Evolutionary conservation across 106 monocot genomes (phyloP).

Genomic region (Dioscorea dumetorum): DNA sequence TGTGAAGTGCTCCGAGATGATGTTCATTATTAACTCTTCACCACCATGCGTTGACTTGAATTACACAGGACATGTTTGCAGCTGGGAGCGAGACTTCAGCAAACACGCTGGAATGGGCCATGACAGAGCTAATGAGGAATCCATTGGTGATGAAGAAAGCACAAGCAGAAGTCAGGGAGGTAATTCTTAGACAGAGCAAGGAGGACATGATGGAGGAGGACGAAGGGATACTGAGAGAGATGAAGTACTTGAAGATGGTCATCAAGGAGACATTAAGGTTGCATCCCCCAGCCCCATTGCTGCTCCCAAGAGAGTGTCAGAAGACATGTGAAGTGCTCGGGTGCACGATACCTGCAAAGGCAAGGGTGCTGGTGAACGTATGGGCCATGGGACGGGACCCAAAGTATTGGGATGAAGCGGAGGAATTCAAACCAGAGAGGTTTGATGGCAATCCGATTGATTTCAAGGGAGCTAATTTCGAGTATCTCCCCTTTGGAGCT

Average conservation of each 20-base stretch:
- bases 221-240: background rate
- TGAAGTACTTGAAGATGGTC: slow-evolving; percentile 9
- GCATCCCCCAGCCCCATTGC: slow-evolving; percentile 4
- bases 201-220: background rate
- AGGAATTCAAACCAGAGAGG: slow-evolving; percentile 15
- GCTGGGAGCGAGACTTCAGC: slow-evolving; percentile 10
- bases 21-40: background rate
- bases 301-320: background rate
- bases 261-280: slow-evolving; percentile 12
- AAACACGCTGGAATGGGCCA: slow-evolving; percentile 1
- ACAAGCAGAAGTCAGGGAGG: slow-evolving; percentile 3
- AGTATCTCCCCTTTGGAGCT: slow-evolving; percentile 8
- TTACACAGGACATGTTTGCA: slow-evolving; percentile 14
- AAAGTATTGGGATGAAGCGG: slow-evolving; percentile 3
- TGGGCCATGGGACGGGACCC: slow-evolving; percentile 17
- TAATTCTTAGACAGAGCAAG: too few relatives aligned
- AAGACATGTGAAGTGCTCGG: background rate
- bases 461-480: slow-evolving; percentile 4
- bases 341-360: background rate
- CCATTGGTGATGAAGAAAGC: background rate
- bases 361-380: background rate
- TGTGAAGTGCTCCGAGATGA: too few relatives aligned
- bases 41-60: too few relatives aligned
- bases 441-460: slow-evolving; percentile 7
- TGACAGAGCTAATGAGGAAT: slow-evolving; percentile 10